phyloP scores from a whole-genome alignment of 331 rosid genomes.

The Phaseolus coccineus region DNA sequence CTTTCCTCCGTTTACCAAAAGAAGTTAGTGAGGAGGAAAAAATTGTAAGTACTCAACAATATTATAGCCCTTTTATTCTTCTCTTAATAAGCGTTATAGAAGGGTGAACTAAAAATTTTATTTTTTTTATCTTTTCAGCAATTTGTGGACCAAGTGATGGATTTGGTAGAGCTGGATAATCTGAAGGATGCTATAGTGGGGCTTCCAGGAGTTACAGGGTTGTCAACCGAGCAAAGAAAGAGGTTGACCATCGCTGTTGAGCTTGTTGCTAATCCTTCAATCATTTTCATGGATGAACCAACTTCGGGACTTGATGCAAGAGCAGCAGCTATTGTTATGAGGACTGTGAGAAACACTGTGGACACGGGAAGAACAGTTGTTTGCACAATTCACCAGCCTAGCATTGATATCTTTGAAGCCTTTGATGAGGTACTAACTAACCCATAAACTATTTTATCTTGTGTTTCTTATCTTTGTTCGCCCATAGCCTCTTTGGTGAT shows the following conservation, averaged over 20 bases:
- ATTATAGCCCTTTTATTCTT: neutral
- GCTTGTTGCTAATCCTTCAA: slow-evolving; percentile 98
- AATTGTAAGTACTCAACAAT: slow-evolving; percentile 57
- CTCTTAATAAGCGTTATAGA: slow-evolving; percentile 6
- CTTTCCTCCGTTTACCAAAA: slow-evolving; percentile 95
- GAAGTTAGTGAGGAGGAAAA: slow-evolving; percentile 79
- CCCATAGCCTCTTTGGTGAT: slow-evolving; percentile 19
- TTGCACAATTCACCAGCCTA: slow-evolving; percentile 98
- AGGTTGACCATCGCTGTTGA: slow-evolving; percentile 95
- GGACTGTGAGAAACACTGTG: slow-evolving; percentile 92
- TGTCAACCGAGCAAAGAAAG: slow-evolving; percentile 96
- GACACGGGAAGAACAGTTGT: slow-evolving; percentile 99
- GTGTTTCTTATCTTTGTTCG: slow-evolving; percentile 22
- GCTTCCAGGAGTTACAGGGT: slow-evolving; percentile 91
- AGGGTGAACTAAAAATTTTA: slow-evolving; percentile 17
- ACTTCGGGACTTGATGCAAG: slow-evolving; percentile 99
- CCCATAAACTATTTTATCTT: slow-evolving; percentile 17
- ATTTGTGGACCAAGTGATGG: slow-evolving; percentile 94
- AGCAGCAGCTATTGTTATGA: slow-evolving; percentile 99
- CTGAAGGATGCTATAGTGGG: slow-evolving; percentile 93
- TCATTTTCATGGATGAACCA: slow-evolving; percentile 99
- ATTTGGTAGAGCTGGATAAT: slow-evolving; percentile 78
- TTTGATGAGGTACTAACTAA: slow-evolving; percentile 73
- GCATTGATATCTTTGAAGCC: slow-evolving; percentile 98
- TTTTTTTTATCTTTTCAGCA: slow-evolving; percentile 53